phyloP scores from a whole-genome alignment of 1,284 basidiomycete species.

The Irpex sp. region DNA sequence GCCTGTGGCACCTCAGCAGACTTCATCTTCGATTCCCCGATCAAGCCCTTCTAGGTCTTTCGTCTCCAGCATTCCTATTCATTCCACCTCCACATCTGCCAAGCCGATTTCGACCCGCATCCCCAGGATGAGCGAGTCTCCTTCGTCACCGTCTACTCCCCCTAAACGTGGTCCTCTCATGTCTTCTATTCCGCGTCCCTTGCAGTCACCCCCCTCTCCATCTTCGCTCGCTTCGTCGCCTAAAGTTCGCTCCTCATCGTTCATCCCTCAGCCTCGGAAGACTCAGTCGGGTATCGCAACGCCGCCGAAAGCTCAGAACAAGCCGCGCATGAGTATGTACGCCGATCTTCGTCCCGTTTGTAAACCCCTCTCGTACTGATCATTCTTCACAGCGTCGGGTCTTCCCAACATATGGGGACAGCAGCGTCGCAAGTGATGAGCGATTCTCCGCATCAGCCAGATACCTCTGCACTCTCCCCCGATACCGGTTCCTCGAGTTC shows the following conservation, averaged over 20 bases:
- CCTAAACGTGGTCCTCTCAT: constrained; percentile 14
- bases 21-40: constrained; percentile 48
- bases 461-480: not conserved
- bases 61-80: constrained; percentile 23
- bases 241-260: constrained; percentile 28
- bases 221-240: constrained; percentile 15
- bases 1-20: constrained; percentile 27
- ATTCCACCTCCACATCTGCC: constrained; percentile 11
- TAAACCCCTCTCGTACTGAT: constrained; percentile 14
- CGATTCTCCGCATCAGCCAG: not conserved
- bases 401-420: constrained; percentile 18
- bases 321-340: constrained; percentile 27
- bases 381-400: constrained; percentile 6
- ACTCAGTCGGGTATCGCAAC: constrained; percentile 20
- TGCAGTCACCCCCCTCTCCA: constrained; percentile 26
- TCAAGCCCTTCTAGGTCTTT: constrained; percentile 32
- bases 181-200: constrained; percentile 50
- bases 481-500: constrained; percentile 17
- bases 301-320: constrained; percentile 24
- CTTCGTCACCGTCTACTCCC: constrained; percentile 8
- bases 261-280: constrained; percentile 45
- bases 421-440: constrained; percentile 18
- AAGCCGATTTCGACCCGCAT: not conserved
- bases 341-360: constrained; percentile 14
- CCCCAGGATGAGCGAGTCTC: not conserved